Conservation (phyloP, 2,329 filamentous ascomycete genomes). For the Lizonia empirigonia region DNA sequence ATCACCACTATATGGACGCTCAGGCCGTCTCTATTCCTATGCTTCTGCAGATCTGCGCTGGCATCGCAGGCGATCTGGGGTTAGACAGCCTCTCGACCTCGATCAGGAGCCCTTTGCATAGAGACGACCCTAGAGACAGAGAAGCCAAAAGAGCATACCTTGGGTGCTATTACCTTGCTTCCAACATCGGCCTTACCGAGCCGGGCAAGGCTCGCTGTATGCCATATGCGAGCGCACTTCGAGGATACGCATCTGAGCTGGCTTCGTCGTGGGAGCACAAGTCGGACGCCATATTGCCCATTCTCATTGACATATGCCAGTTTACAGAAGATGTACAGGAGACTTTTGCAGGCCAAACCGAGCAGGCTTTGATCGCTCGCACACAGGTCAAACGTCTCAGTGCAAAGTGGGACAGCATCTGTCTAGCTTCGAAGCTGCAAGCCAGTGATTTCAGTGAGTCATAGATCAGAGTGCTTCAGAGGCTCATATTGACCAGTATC, state of each 20-base stretch:
- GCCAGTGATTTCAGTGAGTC: constrained; percentile 40
- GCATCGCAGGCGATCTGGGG: constrained; percentile 40
- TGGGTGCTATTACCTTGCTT: constrained; percentile 44
- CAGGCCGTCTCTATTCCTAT: constrained; percentile 43
- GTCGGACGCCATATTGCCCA: constrained; percentile 38
- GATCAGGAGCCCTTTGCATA: constrained; percentile 27
- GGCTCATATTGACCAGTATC: constrained; percentile 13
- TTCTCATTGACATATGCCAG: constrained; percentile 41
- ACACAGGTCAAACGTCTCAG: constrained; percentile 42
- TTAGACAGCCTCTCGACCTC: constrained; percentile 34
- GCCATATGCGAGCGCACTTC: constrained; percentile 35
- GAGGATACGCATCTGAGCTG: constrained; percentile 41
- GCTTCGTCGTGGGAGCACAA: constrained; percentile 39
- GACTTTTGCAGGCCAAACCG: constrained; percentile 35
- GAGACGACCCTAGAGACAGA: constrained; percentile 30
- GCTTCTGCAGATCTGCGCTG: constrained; percentile 42
- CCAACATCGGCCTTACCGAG: constrained; percentile 37
- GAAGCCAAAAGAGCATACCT: constrained; percentile 45
- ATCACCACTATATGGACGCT: constrained; percentile 46
- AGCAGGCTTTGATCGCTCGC: constrained; percentile 38
- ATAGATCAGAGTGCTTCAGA: neutral
- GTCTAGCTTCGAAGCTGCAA: constrained; percentile 35
- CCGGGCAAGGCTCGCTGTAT: constrained; percentile 30
- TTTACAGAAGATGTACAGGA: constrained; percentile 46
- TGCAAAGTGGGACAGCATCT: constrained; percentile 43